Evolutionary conservation across 225 moss, liverwort and hornwort species (phyloP).

Genomic region (Sphagnum contortum): DNA sequence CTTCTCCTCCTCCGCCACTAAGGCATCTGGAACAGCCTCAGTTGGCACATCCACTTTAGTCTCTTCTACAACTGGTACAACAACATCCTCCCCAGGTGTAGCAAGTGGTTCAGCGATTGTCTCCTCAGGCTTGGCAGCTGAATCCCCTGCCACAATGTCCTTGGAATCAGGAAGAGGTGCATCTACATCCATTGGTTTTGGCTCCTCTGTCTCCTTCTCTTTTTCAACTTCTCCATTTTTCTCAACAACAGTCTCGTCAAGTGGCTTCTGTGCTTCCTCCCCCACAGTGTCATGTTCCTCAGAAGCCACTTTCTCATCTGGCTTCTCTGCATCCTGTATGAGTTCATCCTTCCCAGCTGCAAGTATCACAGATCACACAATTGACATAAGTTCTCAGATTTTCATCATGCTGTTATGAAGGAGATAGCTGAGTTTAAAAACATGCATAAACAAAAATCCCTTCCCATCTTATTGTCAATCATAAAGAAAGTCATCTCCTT

Average conservation of each 20-base stretch:
- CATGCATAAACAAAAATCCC: background rate
- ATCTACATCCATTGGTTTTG: conserved; percentile 34
- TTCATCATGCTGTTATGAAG: background rate
- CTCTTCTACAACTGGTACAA: conserved; percentile 7
- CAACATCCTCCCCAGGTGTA: conserved; percentile 11
- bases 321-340: conserved; percentile 27
- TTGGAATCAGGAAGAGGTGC: conserved; percentile 1
- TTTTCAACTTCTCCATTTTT: conserved; percentile 20
- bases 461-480: background rate
- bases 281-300: background rate
- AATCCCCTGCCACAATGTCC: conserved; percentile 10
- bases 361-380: conserved; percentile 4
- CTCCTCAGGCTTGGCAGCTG: conserved; percentile 24
- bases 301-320: conserved; percentile 2
- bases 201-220: background rate
- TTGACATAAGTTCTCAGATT: background rate
- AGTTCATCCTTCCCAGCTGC: conserved; percentile 31
- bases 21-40: conserved; percentile 3
- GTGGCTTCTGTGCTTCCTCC: background rate
- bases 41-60: conserved; percentile 14
- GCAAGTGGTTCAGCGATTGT: conserved; percentile 13
- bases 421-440: background rate
- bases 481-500: no score
- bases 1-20: conserved; percentile 8
- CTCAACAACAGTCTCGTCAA: conserved; percentile 5